Conservation (phyloP, 2,329 filamentous ascomycete species). For the Xylariaceae sp. region DNA sequence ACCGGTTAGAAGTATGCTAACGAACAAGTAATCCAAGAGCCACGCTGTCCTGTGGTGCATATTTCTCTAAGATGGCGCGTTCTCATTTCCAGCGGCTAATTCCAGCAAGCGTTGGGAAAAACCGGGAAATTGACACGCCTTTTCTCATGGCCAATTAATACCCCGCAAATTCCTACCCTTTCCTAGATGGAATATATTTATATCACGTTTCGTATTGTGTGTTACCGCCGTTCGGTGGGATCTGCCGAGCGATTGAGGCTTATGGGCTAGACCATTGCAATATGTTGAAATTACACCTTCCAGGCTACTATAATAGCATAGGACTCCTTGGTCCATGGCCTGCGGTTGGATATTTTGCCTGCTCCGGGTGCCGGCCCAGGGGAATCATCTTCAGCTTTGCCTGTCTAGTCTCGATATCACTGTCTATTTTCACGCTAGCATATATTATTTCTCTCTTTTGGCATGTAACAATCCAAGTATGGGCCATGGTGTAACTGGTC, state of each 20-base stretch:
- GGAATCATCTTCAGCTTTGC: slow-evolving; percentile 3
- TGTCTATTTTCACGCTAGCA: slow-evolving; percentile 5
- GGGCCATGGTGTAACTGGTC: background rate
- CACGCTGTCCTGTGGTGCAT: background rate
- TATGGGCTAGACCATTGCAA: slow-evolving; percentile 7
- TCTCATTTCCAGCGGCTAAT: slow-evolving; percentile 20
- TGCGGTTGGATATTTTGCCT: slow-evolving; percentile 4
- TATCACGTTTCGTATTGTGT: slow-evolving; percentile 4
- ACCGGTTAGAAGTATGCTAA: too few relatives aligned
- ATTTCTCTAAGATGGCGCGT: slow-evolving; percentile 1
- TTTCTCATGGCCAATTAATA: slow-evolving; percentile 14
- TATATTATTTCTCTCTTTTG: slow-evolving; percentile 13
- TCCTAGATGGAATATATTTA: slow-evolving; percentile 5
- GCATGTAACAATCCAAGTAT: slow-evolving; percentile 1
- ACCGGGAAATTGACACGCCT: slow-evolving; percentile 23
- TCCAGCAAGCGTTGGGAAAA: slow-evolving; percentile 3
- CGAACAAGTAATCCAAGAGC: too few relatives aligned
- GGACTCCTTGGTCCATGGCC: background rate
- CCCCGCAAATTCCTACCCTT: slow-evolving; percentile 7
- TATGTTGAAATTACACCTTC: slow-evolving; percentile 3
- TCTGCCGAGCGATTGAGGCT: slow-evolving; percentile 17
- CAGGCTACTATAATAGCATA: background rate
- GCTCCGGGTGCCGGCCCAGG: background rate
- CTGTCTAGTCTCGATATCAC: slow-evolving; percentile 2
- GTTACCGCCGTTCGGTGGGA: background rate